These are phyloP conservation scores for Amanita brunnescens DNA, from an alignment of 768 basidiomycete genomes.

Conservation along the genomic window DNA sequence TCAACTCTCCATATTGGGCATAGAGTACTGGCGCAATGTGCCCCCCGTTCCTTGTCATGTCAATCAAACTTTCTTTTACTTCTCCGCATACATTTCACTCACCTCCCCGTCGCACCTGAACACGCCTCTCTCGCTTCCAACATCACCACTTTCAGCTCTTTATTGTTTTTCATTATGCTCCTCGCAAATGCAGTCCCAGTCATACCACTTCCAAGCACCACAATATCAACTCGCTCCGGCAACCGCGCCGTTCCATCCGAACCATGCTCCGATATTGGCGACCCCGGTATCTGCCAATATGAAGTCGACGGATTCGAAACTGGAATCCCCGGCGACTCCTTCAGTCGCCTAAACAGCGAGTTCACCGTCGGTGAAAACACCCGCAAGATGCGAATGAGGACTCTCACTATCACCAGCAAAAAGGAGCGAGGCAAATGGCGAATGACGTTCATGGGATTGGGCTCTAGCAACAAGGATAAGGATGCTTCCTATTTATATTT, in stretches of 20 bases:
- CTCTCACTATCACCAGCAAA: background rate
- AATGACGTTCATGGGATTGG: background rate
- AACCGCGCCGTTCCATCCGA: conserved; percentile 4
- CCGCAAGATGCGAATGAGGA: background rate
- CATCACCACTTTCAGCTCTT: conserved; percentile 46
- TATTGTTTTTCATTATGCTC: conserved; percentile 28
- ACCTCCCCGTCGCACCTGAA: conserved; percentile 70
- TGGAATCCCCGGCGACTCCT: conserved; percentile 35
- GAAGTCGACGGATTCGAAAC: conserved; percentile 35
- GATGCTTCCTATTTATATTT: too few relatives aligned
- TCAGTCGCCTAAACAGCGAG: conserved; percentile 20
- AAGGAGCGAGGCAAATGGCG: background rate
- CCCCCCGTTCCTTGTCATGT: conserved; percentile 50
- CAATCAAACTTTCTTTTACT: conserved; percentile 2
- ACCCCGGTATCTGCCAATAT: conserved; percentile 43
- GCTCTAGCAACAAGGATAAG: too few relatives aligned
- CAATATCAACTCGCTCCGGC: conserved; percentile 36
- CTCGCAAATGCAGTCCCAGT: conserved; percentile 41
- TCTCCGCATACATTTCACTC: conserved; percentile 12
- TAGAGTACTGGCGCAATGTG: conserved; percentile 56
- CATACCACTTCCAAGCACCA: conserved; percentile 50
- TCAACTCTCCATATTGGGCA: conserved; percentile 45
- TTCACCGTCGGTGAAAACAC: background rate
- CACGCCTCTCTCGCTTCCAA: conserved; percentile 76
- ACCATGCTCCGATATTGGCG: conserved; percentile 23